Percentiles rank a stretch among this genome's conserved stretches.
Evolutionary conservation across 2,329 filamentous ascomycete species (phyloP).

Genomic region (Microascus cirrosus): DNA sequence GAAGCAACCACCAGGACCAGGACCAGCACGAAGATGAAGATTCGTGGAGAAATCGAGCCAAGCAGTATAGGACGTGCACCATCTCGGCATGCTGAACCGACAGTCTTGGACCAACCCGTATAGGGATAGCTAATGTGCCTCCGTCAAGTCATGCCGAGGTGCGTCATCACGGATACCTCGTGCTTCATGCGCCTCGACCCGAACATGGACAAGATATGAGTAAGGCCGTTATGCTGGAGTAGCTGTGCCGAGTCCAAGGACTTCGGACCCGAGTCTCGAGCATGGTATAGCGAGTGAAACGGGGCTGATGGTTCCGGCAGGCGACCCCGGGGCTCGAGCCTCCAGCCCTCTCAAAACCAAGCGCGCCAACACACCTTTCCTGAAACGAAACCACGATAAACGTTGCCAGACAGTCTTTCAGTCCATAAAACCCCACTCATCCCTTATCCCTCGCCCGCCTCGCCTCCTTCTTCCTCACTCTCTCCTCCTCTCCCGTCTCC

Average conservation of each 20-base stretch:
- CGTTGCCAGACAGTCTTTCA: background rate
- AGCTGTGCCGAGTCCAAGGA: no score
- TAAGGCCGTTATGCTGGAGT: no score
- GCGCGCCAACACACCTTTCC: background rate
- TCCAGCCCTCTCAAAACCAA: background rate
- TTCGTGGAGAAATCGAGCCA: background rate
- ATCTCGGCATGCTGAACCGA: no score
- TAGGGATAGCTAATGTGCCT: no score
- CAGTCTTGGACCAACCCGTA: no score
- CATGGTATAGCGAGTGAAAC: no score
- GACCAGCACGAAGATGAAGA: background rate
- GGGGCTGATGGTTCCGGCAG: no score
- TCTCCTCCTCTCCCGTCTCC: background rate
- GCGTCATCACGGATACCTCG: no score
- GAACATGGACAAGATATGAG: no score
- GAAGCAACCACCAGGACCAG: background rate
- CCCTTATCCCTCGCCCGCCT: background rate
- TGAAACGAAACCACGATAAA: background rate
- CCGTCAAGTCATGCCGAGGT: no score
- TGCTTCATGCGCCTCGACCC: no score
- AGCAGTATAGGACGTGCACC: background rate
- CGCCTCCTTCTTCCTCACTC: background rate
- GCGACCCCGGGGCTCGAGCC: background rate
- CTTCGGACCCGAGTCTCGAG: no score
- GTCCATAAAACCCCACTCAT: background rate